phyloP scores from a whole-genome alignment of 768 basidiomycete species.

The Auriscalpium vulgare region DNA sequence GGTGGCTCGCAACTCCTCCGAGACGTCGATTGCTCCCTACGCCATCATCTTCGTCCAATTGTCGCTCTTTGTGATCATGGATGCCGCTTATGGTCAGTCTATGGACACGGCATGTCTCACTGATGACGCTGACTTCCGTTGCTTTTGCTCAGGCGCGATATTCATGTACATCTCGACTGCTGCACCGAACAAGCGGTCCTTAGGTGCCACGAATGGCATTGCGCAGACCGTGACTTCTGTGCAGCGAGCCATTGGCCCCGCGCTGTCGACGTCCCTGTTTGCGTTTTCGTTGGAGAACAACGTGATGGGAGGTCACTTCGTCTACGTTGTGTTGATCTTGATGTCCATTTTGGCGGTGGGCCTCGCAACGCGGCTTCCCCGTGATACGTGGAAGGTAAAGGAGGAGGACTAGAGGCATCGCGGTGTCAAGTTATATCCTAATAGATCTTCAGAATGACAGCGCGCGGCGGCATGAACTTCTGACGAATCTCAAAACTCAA shows the following conservation, averaged over 20 bases:
- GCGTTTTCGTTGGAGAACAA: conserved; percentile 40
- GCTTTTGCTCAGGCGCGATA: conserved; percentile 18
- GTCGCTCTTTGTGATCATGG: conserved; percentile 17
- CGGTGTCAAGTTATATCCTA: conserved; percentile 2
- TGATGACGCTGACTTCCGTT: neutral
- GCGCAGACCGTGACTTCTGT: conserved; percentile 45
- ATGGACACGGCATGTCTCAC: neutral
- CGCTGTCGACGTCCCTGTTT: conserved; percentile 48
- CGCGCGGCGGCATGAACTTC: too few relatives aligned
- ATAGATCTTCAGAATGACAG: neutral
- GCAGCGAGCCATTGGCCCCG: conserved; percentile 44
- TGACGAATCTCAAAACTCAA: too few relatives aligned
- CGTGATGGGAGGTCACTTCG: conserved; percentile 38
- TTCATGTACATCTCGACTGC: conserved; percentile 26
- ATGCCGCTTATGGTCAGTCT: conserved; percentile 24
- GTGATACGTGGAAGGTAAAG: conserved; percentile 13
- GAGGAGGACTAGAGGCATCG: conserved; percentile 4
- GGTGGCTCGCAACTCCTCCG: conserved; percentile 13
- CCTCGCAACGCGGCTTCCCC: conserved; percentile 15
- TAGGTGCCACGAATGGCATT: conserved; percentile 48
- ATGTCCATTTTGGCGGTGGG: conserved; percentile 12
- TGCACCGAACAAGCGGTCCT: conserved; percentile 23
- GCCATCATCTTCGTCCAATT: conserved; percentile 19
- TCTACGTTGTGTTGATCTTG: conserved; percentile 22
- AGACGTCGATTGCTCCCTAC: conserved; percentile 17